Conservation (phyloP, 805 yeast species). For the Jamesozyma jinghongensis region DNA sequence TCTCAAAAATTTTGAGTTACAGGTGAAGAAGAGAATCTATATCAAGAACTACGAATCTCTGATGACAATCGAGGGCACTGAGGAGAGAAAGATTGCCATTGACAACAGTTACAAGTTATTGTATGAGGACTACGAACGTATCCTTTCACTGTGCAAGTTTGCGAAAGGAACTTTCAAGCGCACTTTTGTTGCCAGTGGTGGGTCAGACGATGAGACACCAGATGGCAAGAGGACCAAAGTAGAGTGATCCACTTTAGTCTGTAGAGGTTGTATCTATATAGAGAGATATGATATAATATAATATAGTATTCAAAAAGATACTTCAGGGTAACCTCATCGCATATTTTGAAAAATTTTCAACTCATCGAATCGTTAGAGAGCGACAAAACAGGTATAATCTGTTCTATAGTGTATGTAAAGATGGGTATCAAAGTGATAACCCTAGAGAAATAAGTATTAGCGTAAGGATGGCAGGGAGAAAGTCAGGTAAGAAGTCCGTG, state of each 20-base stretch:
- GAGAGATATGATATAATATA: no score
- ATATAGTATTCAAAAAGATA: no score
- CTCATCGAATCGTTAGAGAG: not conserved
- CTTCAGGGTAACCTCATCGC: slow-evolving; percentile 3
- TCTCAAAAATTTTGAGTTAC: slow-evolving; percentile 37
- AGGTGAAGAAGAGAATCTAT: slow-evolving; percentile 67
- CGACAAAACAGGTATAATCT: not conserved
- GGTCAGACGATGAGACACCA: not conserved
- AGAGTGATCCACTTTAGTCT: not conserved
- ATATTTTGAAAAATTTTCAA: not conserved
- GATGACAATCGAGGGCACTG: slow-evolving; percentile 50
- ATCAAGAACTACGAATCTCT: slow-evolving; percentile 76
- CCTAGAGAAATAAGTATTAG: no score
- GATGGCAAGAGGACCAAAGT: not conserved
- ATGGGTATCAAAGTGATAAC: no score
- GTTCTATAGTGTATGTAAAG: not conserved
- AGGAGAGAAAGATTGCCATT: slow-evolving; percentile 58
- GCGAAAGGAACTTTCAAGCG: not conserved
- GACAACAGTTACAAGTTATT: slow-evolving; percentile 65
- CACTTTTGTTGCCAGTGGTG: no score
- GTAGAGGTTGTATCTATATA: no score
- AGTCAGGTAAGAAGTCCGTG: not conserved
- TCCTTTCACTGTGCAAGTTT: slow-evolving; percentile 19
- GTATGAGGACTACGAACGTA: slow-evolving; percentile 60
- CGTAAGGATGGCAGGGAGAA: not conserved